A percentile compares a stretch with the other conserved stretches of the same genome.
phyloP scores from a whole-genome alignment of 768 basidiomycete species.

The Leccinum fibrillosum region DNA sequence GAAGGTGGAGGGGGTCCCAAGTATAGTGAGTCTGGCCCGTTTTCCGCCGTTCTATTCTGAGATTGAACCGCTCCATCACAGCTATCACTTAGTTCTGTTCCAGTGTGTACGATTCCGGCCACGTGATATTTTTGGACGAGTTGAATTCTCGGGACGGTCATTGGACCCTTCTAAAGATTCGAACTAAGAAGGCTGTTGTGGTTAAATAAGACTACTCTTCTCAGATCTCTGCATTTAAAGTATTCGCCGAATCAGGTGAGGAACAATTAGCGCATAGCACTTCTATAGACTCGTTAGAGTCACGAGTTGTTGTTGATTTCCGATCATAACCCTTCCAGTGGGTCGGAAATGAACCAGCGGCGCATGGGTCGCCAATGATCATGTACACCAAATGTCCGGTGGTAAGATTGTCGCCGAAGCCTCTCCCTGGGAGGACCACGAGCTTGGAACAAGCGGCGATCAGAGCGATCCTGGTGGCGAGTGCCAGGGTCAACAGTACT shows the following conservation, averaged over 20 bases:
- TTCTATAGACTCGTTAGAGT: background rate
- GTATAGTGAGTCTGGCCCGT: slow-evolving; percentile 58
- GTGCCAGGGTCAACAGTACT: background rate
- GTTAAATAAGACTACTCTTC: background rate
- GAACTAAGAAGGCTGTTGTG: background rate
- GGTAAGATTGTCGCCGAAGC: background rate
- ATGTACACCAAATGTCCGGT: background rate
- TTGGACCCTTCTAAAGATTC: background rate
- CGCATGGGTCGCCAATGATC: background rate
- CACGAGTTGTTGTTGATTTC: background rate
- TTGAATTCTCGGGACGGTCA: background rate
- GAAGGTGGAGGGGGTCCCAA: slow-evolving; percentile 97
- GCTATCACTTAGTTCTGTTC: slow-evolving; percentile 18
- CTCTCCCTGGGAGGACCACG: background rate
- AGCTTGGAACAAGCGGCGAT: background rate
- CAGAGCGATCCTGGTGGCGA: background rate
- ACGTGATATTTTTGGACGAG: background rate
- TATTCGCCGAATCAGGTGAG: background rate
- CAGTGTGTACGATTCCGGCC: background rate
- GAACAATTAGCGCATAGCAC: background rate
- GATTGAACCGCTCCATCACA: background rate
- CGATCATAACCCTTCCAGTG: background rate
- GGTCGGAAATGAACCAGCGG: background rate
- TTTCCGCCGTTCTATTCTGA: background rate
- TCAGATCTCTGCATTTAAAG: background rate